A percentile compares a stretch with the other conserved stretches of the same genome.
phyloP scores from a whole-genome alignment of 352 stramenopile genomes.

The Pythium insidiosum region DNA sequence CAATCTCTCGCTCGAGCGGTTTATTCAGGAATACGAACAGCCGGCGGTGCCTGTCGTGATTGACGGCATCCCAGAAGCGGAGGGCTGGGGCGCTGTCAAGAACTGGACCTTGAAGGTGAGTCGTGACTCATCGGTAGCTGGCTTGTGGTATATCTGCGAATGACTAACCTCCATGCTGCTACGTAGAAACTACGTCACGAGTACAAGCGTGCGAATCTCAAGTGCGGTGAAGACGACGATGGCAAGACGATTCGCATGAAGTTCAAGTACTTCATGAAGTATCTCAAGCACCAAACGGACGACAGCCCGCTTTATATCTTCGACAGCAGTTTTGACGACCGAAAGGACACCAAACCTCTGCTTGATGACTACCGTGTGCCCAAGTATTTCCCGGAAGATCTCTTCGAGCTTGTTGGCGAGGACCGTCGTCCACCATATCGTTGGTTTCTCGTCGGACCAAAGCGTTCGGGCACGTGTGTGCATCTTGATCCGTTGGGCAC shows the following conservation, averaged over 20 bases:
- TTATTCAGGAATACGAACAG: slow-evolving; percentile 82
- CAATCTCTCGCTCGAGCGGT: slow-evolving; percentile 70
- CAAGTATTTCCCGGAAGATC: slow-evolving; percentile 74
- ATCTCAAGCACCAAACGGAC: slow-evolving; percentile 69
- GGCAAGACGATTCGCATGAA: slow-evolving; percentile 75
- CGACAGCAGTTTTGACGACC: slow-evolving; percentile 90
- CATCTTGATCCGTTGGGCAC: slow-evolving; percentile 95
- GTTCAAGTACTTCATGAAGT: slow-evolving; percentile 76
- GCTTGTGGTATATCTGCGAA: background rate
- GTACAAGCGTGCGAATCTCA: slow-evolving; percentile 74
- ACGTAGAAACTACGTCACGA: slow-evolving; percentile 47
- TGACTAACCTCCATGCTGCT: background rate
- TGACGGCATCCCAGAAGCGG: slow-evolving; percentile 68
- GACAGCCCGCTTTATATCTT: slow-evolving; percentile 97
- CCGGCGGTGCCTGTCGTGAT: slow-evolving; percentile 73
- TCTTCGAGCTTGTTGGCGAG: slow-evolving; percentile 81
- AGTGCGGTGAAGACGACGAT: slow-evolving; percentile 77
- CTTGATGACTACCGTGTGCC: slow-evolving; percentile 73
- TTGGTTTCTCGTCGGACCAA: slow-evolving; percentile 94
- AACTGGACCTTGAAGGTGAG: slow-evolving; percentile 71
- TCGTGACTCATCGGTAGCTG: background rate
- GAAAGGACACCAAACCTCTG: slow-evolving; percentile 68
- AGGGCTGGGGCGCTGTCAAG: slow-evolving; percentile 57
- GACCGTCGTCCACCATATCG: slow-evolving; percentile 90
- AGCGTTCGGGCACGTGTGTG: slow-evolving; percentile 89